Conservation (phyloP, 2,329 filamentous ascomycete species). For the Colletotrichum spinosum region DNA sequence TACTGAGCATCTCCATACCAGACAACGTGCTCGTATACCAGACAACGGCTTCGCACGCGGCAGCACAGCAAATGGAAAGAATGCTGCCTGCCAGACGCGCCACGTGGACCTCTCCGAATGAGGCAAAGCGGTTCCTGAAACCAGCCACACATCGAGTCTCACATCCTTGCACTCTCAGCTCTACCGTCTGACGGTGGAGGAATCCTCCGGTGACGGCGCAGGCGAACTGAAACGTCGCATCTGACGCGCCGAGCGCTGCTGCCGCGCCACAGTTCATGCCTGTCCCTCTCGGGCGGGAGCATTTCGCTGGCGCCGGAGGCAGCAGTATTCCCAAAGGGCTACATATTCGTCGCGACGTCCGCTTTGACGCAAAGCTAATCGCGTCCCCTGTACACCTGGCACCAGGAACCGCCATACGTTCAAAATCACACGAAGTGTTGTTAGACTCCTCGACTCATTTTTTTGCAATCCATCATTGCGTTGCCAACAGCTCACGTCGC, state of each 20-base stretch:
- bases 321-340: constrained; percentile 3
- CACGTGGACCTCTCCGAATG: constrained; percentile 6
- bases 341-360: constrained; percentile 1
- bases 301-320: neutral
- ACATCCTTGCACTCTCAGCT: neutral
- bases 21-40: too few species aligned
- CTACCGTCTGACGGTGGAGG: too few species aligned
- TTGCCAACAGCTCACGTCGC: neutral
- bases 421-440: too few species aligned
- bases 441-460: too few species aligned
- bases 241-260: constrained; percentile 23
- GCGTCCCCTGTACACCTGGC: neutral
- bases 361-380: neutral
- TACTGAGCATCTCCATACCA: too few species aligned
- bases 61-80: too few species aligned
- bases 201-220: neutral
- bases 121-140: constrained; percentile 35
- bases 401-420: too few species aligned
- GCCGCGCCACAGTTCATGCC: constrained; percentile 5
- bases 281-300: neutral
- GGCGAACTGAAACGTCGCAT: constrained; percentile 27
- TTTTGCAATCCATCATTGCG: too few species aligned
- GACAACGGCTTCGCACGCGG: too few species aligned
- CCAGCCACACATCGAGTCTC: constrained; percentile 29
- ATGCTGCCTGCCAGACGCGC: constrained; percentile 12